Conservation (phyloP, 2,329 filamentous ascomycete species). For the Blastomyces gilchristii region DNA sequence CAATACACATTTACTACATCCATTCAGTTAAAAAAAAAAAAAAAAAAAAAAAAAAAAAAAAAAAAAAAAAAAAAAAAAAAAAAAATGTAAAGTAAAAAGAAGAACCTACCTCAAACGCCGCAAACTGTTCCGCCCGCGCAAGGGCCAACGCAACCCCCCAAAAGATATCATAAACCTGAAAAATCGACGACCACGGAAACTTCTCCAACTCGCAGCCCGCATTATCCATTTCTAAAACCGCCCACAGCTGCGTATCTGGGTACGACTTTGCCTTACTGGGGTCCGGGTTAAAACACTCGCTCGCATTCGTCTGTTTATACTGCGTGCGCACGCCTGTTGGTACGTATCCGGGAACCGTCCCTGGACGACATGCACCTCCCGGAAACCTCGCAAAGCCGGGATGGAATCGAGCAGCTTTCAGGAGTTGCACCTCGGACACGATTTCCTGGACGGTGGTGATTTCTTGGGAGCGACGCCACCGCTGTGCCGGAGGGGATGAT, state of each 20-base stretch:
- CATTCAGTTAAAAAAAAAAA: not conserved
- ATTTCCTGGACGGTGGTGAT: slow-evolving; percentile 40
- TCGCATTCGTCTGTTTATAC: slow-evolving; percentile 33
- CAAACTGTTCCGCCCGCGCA: slow-evolving; percentile 50
- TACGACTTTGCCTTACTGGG: slow-evolving; percentile 46
- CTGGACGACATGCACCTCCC: slow-evolving; percentile 48
- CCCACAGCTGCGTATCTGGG: slow-evolving; percentile 49
- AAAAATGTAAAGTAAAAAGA: no score
- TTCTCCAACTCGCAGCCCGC: slow-evolving; percentile 50
- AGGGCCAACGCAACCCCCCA: slow-evolving; percentile 55
- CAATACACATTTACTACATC: not conserved
- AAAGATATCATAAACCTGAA: slow-evolving; percentile 53
- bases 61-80: not conserved
- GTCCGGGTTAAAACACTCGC: slow-evolving; percentile 45
- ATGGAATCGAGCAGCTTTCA: slow-evolving; percentile 50
- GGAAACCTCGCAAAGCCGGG: slow-evolving; percentile 52
- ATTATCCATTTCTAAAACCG: slow-evolving; percentile 56
- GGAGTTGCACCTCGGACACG: slow-evolving; percentile 41
- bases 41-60: not conserved
- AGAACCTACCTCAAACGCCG: slow-evolving; percentile 44
- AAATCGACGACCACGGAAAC: slow-evolving; percentile 33
- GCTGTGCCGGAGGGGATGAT: slow-evolving; percentile 37
- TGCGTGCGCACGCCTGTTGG: slow-evolving; percentile 35
- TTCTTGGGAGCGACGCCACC: slow-evolving; percentile 34
- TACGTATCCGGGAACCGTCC: slow-evolving; percentile 46